Evolutionary conservation across 2,329 filamentous ascomycete genomes (phyloP), one percentile per base, ranked within the genome.

Genomic region (Helicocarpus griseus): DNA sequence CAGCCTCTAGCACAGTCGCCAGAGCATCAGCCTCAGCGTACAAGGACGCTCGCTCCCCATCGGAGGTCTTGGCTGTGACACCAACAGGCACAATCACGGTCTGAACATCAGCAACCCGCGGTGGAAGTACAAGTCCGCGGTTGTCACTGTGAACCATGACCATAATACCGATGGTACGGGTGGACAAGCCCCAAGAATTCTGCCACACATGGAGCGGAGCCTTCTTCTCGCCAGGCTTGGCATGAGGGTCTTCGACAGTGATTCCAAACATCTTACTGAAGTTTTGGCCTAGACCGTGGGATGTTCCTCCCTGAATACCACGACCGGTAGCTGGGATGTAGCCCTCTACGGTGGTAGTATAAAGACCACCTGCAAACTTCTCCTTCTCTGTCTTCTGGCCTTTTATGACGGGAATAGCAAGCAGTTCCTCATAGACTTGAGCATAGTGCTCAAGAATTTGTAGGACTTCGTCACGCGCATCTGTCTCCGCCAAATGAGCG

Each of bases 231-330:
- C 80, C 83, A 44, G 78, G 75, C 64, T 83, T 83, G 48, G 78
- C 79, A 54, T 77, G 76, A 22, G 93, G 93, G 65, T 98, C 90
- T 70, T 98, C 91, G 28, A 98, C 89, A 0, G 86, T 95, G 68
- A 98, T 97, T 69, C 93, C 86, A 68, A 97, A 98, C 90, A 98
- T 98, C 74, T 94, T 96, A 69, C 86, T 90, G 74, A 98, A 98
- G 74, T 98, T 96, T 73, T 98, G 93, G 49, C 93, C 93, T 7
- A 98, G 78, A 57, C 84, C 89, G 75, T 98, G 93, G 49, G 89
- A 95, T 38, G 93, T 98, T 49, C 83, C 93, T 58, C 90, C 93
- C 73, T 98, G 93, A 55, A 98, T 97, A 68, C 93, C 93, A 66
- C 93, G 86, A 22, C 93, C 93, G 58, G 94, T 97, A 56, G 89